phyloP scores from a whole-genome alignment of 2,329 filamentous ascomycete genomes.

The Ceratocystis cubensis region DNA sequence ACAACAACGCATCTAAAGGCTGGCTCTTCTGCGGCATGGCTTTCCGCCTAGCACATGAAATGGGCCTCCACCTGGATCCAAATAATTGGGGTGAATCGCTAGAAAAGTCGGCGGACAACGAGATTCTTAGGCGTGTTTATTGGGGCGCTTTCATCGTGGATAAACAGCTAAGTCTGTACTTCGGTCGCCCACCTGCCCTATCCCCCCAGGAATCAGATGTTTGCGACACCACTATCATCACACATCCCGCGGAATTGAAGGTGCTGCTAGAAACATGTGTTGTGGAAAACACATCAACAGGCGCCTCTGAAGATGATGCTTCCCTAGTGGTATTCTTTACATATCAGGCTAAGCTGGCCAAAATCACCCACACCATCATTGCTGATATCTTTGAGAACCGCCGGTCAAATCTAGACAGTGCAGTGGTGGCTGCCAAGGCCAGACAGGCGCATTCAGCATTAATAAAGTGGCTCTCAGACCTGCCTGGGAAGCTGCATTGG shows the following conservation, averaged over 20 bases:
- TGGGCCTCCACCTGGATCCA: slow-evolving; percentile 41
- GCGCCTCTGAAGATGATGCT: slow-evolving; percentile 36
- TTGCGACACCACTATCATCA: slow-evolving; percentile 36
- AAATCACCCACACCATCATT: slow-evolving; percentile 39
- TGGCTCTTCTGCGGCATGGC: slow-evolving; percentile 43
- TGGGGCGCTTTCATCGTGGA: slow-evolving; percentile 40
- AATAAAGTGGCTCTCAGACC: slow-evolving; percentile 35
- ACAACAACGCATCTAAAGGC: slow-evolving; percentile 37
- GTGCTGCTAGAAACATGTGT: slow-evolving; percentile 37
- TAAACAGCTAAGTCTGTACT: slow-evolving; percentile 40
- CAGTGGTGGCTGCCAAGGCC: slow-evolving; percentile 33
- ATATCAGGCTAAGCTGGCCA: slow-evolving; percentile 37
- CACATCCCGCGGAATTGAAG: slow-evolving; percentile 39
- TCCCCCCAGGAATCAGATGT: slow-evolving; percentile 40
- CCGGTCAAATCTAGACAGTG: slow-evolving; percentile 31
- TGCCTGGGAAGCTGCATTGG: slow-evolving; percentile 38
- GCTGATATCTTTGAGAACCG: slow-evolving; percentile 40
- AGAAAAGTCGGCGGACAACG: slow-evolving; percentile 33
- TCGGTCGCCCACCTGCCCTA: slow-evolving; percentile 38
- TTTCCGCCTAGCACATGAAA: slow-evolving; percentile 39
- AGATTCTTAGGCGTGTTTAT: slow-evolving; percentile 38
- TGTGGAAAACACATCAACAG: slow-evolving; percentile 33
- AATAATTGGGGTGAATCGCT: slow-evolving; percentile 36
- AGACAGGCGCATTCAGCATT: slow-evolving; percentile 36
- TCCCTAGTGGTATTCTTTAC: slow-evolving; percentile 35